Base-by-base conservation (phyloP, 2,329 filamentous ascomycete genomes). In the Neodidymelliopsis sp. region DNA sequence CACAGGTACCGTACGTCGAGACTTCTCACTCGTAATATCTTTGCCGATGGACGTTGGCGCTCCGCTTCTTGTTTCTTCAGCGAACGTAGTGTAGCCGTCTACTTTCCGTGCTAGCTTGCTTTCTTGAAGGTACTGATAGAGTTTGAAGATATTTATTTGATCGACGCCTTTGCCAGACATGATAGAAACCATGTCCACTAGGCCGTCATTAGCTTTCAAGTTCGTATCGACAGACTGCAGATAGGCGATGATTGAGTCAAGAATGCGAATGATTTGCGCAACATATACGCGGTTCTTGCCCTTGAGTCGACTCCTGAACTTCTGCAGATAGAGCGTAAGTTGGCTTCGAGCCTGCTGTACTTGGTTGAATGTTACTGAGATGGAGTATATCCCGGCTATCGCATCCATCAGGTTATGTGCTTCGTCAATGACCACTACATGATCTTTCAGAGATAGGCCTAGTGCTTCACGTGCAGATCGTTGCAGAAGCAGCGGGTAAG, bases 351-450 rank as follows among this genome's bases (percentile, higher is more conserved):
- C 90, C 49, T 82, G 81, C 38, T 84, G 84, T 13, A 97, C 77
- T 54, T 97, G 91, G 19, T 77, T 77, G 4, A 96, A 76, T 2
- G 84, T 84, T 15, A 97, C 81, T 25, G 89, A 84, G 0, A 90
- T 84, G 0, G 92, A 92, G 69, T 97, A 86, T 24, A 96, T 94
- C 34, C 86, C 88, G 12, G 90, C 84, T 34, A 99, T 90, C 0
- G 93, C 91, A 70, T 97, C 92, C 88, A 97, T 96, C 41, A 99
- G 83, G 66, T 99, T 99, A 70, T 99, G 94, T 0, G 94, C 94
- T 76, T 99, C 94, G 60, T 99, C 94, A 36, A 99, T 90, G 19
- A 99, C 89, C n/a, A 99, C 86, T 0, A 99, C 80, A 65, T 96
- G 94, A 4, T 86, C 85, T 62, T 95, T 91, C 7, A 99, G 74